Evolutionary conservation across 192 early-diverging fungal genomes (phyloP), one percentile per base, ranked within the genome.

Genomic region (Backusella tarrabulga): DNA sequence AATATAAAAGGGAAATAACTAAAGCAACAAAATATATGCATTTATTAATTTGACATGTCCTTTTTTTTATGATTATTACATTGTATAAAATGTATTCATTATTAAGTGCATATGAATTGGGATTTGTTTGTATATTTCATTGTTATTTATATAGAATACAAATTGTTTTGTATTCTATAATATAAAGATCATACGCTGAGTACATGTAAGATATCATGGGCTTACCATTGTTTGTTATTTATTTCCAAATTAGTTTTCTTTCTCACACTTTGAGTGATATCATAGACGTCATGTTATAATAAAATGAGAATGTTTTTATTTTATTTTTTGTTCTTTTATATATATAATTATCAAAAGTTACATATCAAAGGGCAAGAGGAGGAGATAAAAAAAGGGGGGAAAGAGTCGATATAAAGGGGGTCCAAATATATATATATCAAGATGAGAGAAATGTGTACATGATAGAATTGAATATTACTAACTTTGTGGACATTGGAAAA

Each of bases 401-500:
- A 38, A 40, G 36, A 38, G 9, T 40, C 38, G 38, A 40, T 40
- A 40, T 40, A 40, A 40, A 11, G 38, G 11, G 38, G 8, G 12
- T 40, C 38, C 9, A 11, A 40, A 40, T 9, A 38, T 1, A 40
- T 40, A 23, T 56, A 56, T 23, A 56, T 56, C 19, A 56, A 21
- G 54, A 56, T 56, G 54, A 19, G 21, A 21, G 8, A 23, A 23
- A 11, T 40, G 38, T 40, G 8, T 56, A 56, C 54, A 56, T 69
- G 15, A n/a, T 23, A 38, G 21, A 19, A 29, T 44, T 32, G 32
- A 44, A 15, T 44, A 38, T 11, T 40, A 40, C 38, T 44, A 44
- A 14, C 42, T 44, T 5, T 44, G 38, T 36, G 80, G 80, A 72
- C 80, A 81, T 36, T 40, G 34, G 44, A 81, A 81, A 44, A 42